phyloP scores from a whole-genome alignment of 306 rosid species.

The Lathyrus oleraceus region DNA sequence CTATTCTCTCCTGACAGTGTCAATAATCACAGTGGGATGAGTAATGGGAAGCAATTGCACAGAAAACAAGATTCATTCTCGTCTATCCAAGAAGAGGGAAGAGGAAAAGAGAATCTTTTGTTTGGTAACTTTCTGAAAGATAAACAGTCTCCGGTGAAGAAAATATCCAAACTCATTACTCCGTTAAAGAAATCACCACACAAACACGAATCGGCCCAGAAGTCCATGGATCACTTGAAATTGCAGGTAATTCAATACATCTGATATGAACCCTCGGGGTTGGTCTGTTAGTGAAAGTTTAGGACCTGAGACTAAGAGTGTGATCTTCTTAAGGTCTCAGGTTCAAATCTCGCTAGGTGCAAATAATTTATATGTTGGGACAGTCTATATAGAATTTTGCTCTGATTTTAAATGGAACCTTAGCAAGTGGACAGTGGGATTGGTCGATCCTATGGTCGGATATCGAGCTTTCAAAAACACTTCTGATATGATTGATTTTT shows the following conservation, averaged over 20 bases:
- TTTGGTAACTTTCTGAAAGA: conserved; percentile 52
- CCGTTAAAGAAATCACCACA: conserved; percentile 60
- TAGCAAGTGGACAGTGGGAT: too few relatives aligned
- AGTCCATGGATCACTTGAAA: conserved; percentile 57
- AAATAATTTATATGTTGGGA: too few relatives aligned
- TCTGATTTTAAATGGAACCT: too few relatives aligned
- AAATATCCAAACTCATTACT: conserved; percentile 45
- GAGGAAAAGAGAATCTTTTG: conserved; percentile 71
- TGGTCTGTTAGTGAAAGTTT: too few relatives aligned
- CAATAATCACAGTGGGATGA: conserved; percentile 45
- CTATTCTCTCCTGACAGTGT: conserved; percentile 46
- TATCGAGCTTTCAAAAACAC: too few relatives aligned
- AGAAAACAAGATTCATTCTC: conserved; percentile 56
- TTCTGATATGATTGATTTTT: neutral
- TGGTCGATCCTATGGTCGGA: too few relatives aligned
- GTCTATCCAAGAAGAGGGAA: conserved; percentile 64
- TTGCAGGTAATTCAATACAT: conserved; percentile 54
- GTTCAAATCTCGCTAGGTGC: too few relatives aligned
- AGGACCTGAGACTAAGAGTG: too few relatives aligned
- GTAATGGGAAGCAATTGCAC: conserved; percentile 51
- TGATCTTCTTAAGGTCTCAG: too few relatives aligned
- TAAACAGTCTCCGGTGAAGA: conserved; percentile 73
- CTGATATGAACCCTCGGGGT: too few relatives aligned
- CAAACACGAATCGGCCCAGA: conserved; percentile 64
- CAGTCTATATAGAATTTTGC: too few relatives aligned